Conservation (phyloP, 139 green algal species). For the Desmodesmus armatus region DNA sequence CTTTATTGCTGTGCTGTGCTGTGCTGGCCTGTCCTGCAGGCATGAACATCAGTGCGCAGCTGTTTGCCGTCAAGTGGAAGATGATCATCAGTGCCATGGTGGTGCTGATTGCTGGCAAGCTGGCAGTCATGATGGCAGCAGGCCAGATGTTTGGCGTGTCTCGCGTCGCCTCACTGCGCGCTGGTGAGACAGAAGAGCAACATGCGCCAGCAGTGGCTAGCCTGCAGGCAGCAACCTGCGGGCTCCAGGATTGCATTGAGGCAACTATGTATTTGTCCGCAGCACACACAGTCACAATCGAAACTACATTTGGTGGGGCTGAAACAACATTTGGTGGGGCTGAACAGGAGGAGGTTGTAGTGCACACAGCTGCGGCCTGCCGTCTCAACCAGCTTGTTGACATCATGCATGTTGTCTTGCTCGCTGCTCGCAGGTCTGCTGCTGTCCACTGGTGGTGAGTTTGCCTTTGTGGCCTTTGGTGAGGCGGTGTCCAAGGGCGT, state of each 20-base stretch:
- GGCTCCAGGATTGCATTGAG: too few relatives aligned
- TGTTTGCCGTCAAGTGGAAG: conserved; percentile 65
- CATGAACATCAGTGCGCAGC: conserved; percentile 48
- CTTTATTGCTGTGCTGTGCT: background rate
- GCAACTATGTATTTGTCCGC: too few relatives aligned
- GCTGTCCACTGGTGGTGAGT: conserved; percentile 97
- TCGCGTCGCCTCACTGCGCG: conserved; percentile 64
- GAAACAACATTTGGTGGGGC: too few relatives aligned
- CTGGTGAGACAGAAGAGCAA: conserved; percentile 60
- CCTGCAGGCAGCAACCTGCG: too few relatives aligned
- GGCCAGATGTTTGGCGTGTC: conserved; percentile 86
- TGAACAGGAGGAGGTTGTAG: too few relatives aligned
- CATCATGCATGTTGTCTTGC: background rate
- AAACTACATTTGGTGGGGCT: too few relatives aligned
- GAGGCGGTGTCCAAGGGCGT: conserved; percentile 81
- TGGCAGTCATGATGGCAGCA: conserved; percentile 77
- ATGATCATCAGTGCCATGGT: conserved; percentile 81
- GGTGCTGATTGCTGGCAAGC: conserved; percentile 86
- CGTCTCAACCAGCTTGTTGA: too few relatives aligned
- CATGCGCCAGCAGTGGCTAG: too few relatives aligned
- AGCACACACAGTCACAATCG: too few relatives aligned
- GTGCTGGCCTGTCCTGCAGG: background rate
- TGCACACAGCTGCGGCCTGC: too few relatives aligned
- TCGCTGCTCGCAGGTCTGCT: conserved; percentile 74
- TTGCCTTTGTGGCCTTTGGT: conserved; percentile 98